phyloP scores from a whole-genome alignment of 2,329 filamentous ascomycete species.

The Fusarium nematophilum region DNA sequence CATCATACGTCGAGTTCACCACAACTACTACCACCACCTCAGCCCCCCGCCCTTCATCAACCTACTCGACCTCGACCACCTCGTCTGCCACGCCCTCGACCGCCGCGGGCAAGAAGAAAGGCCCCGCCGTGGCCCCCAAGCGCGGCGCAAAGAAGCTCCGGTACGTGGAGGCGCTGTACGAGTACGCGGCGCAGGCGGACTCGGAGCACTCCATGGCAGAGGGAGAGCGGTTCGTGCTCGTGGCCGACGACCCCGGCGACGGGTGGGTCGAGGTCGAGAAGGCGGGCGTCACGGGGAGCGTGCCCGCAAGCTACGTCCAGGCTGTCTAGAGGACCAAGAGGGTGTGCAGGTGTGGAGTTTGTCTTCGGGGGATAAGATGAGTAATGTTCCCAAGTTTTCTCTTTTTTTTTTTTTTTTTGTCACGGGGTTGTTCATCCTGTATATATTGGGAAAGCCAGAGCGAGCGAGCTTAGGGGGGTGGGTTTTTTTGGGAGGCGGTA shows the following conservation, averaged over 20 bases:
- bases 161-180: constrained; percentile 93
- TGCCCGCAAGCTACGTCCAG: constrained; percentile 93
- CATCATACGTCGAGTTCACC: constrained; percentile 81
- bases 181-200: constrained; percentile 87
- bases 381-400: no score
- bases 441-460: constrained; percentile 26
- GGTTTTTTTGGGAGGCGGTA: constrained; percentile 11
- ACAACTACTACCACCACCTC: constrained; percentile 59
- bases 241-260: constrained; percentile 89
- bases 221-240: constrained; percentile 90
- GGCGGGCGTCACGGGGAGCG: constrained; percentile 85
- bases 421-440: constrained; percentile 14
- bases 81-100: constrained; percentile 49
- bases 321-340: constrained; percentile 63
- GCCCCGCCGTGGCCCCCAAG: constrained; percentile 89
- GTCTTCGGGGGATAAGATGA: constrained; percentile 9
- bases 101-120: constrained; percentile 78
- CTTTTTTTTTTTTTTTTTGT: not conserved
- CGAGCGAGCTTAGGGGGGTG: constrained; percentile 16
- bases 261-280: constrained; percentile 98
- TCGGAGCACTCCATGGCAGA: constrained; percentile 90
- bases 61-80: constrained; percentile 77
- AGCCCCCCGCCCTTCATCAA: constrained; percentile 76
- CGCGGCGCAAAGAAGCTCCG: constrained; percentile 93
- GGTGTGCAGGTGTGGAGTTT: constrained; percentile 23